These are phyloP conservation scores for Trichocomaceae sp. DNA, from an alignment of 2,329 filamentous ascomycete genomes.

Conservation along the genomic window DNA sequence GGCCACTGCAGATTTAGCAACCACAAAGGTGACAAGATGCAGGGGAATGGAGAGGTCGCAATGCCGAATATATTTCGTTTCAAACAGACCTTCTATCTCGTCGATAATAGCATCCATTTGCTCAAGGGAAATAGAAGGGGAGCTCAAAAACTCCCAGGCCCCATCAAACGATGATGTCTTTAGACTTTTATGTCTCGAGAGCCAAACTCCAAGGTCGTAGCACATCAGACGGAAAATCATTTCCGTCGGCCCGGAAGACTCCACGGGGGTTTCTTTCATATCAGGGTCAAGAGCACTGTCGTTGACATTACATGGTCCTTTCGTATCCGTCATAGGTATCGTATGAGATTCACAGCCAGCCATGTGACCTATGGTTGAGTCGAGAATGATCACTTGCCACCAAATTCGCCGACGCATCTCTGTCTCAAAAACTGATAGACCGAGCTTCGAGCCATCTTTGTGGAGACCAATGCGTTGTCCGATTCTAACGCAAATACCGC, in stretches of 20 bases:
- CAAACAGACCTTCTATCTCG: slow-evolving; percentile 30
- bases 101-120: slow-evolving; percentile 26
- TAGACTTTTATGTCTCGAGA: slow-evolving; percentile 17
- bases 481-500: slow-evolving; percentile 56
- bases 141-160: slow-evolving; percentile 20
- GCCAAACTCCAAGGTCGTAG: slow-evolving; percentile 29
- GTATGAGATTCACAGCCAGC: slow-evolving; percentile 52
- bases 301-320: slow-evolving; percentile 37
- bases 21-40: slow-evolving; percentile 40
- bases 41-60: slow-evolving; percentile 37
- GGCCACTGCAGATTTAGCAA: slow-evolving; percentile 39
- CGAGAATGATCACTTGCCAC: slow-evolving; percentile 58
- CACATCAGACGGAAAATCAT: slow-evolving; percentile 37
- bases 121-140: slow-evolving; percentile 16
- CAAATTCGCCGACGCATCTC: slow-evolving; percentile 63
- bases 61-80: slow-evolving; percentile 31
- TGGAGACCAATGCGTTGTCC: slow-evolving; percentile 63
- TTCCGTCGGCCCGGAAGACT: slow-evolving; percentile 40
- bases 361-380: slow-evolving; percentile 51
- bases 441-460: slow-evolving; percentile 52
- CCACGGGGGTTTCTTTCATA: slow-evolving; percentile 39
- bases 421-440: slow-evolving; percentile 56
- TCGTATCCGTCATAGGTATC: slow-evolving; percentile 30
- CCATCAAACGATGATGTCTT: slow-evolving; percentile 14
- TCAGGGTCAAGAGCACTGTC: slow-evolving; percentile 37